Base-by-base conservation (phyloP, 768 basidiomycete species). In the Termitomyces sp. region DNA sequence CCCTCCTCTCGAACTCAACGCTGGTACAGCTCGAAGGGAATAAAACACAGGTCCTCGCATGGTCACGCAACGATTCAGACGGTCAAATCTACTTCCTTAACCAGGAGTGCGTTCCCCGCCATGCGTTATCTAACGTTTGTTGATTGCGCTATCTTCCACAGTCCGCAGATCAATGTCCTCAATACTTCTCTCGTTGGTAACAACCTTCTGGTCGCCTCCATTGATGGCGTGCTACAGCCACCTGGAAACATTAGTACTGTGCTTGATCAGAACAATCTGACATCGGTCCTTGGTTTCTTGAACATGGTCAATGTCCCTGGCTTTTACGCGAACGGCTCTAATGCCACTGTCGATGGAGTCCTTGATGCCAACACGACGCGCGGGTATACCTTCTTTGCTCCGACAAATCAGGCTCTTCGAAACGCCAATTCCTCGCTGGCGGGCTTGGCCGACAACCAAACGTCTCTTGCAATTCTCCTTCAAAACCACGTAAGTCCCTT, bases 381-480 rank as follows among this genome's bases (percentile, higher is more conserved):
- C 28, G 90, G 88, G 2, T 76, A 86, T 60, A 91, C 90, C 1
- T 62, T 90, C 43, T 90, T 91, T 66, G 81, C 84, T 4, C 89
- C 90, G 8, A 78, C 72, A 59, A 76, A 86, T 63, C 69, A 70
- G 5, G 87, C 82, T 6, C 56, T 89, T 35, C 66, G 66, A 41
- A 68, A 72, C 0, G 73, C 75, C 0, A 70, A 73, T 33, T 68
- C 75, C 46, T 58, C 66, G 3, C 63, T 77, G 52, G 43, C 74
- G 33, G 56, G 72, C 38, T 61, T 78, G 57, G 61, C 71, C 38
- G 66, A 73, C 28, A 89, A 89, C 64, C 50, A 64, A 26, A 79
- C 82, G 0, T 76, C 78, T 5, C 56, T 88, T 38, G 35, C 61
- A 3, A 71, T 70, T 28, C 60, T 90, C 10, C 63, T 88, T 13